Percentiles rank a stretch among this genome's conserved stretches.
phyloP scores from a whole-genome alignment of 495 filamentous ascomycete species.

The Paragyromitra xinjiangensis region DNA sequence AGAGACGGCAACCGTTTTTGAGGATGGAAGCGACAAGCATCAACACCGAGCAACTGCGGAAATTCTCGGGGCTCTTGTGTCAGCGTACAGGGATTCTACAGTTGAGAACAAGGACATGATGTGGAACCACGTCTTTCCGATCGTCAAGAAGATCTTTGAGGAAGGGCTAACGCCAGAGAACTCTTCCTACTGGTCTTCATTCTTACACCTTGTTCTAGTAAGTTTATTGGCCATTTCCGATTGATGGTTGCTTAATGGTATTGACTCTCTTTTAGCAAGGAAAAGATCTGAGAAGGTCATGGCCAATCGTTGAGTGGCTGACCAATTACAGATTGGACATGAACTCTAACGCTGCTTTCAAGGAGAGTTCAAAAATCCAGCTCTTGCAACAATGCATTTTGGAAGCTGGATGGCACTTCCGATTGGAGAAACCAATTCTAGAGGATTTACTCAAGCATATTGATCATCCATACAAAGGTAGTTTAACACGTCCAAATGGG shows the following conservation, averaged over 20 bases:
- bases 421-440: conserved; percentile 84
- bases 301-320: conserved; percentile 86
- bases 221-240: conserved; percentile 33
- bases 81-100: conserved; percentile 73
- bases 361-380: conserved; percentile 96
- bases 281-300: conserved; percentile 85
- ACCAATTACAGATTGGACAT: conserved; percentile 89
- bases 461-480: conserved; percentile 93
- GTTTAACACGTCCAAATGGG: not conserved
- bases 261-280: conserved; percentile 61
- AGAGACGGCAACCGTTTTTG: conserved; percentile 75
- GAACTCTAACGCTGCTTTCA: conserved; percentile 96
- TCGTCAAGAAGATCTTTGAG: conserved; percentile 82
- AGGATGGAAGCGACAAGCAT: conserved; percentile 95
- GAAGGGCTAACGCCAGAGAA: conserved; percentile 96
- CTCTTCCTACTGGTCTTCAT: conserved; percentile 89
- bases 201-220: conserved; percentile 82
- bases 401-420: conserved; percentile 96
- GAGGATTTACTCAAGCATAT: conserved; percentile 89
- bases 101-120: conserved; percentile 74
- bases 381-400: conserved; percentile 86
- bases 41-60: conserved; percentile 96
- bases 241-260: not conserved
- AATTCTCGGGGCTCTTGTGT: conserved; percentile 85
- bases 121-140: conserved; percentile 90